Conservation (phyloP, 176 grass and related monocot genomes). For the Avena eriantha region DNA sequence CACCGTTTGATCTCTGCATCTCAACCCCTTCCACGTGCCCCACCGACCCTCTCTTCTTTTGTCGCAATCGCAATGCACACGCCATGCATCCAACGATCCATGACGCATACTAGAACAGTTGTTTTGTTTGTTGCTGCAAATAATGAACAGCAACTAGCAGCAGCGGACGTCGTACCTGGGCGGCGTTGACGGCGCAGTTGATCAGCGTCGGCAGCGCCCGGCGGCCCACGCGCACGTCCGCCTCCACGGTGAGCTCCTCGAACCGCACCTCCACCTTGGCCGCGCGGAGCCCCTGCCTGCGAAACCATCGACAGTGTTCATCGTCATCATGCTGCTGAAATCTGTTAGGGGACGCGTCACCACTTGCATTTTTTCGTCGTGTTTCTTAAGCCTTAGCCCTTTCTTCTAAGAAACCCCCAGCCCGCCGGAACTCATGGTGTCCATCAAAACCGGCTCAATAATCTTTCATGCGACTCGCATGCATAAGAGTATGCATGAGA, state of each 20-base stretch:
- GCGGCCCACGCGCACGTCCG: constrained; percentile 58
- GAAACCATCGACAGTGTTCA: background rate
- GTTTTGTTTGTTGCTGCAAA: background rate
- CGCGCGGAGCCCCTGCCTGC: constrained; percentile 58
- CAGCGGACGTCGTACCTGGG: constrained; percentile 44
- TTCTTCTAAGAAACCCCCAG: constrained; percentile 1
- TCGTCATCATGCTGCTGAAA: background rate
- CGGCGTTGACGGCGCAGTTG: constrained; percentile 67
- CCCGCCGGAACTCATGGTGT: background rate
- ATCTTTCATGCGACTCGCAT: background rate
- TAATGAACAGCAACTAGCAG: background rate
- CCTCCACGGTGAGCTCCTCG: constrained; percentile 69
- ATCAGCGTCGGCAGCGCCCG: constrained; percentile 71
- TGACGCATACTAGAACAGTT: background rate
- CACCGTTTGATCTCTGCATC: background rate
- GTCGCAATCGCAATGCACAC: constrained; percentile 2
- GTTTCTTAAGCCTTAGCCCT: background rate
- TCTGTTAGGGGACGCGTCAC: too few relatives aligned
- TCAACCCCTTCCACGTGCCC: constrained; percentile 22
- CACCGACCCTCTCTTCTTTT: background rate
- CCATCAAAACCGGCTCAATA: background rate
- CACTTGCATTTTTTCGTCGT: background rate
- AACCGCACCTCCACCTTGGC: constrained; percentile 69
- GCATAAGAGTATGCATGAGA: background rate
- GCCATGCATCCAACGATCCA: constrained; percentile 18